Evolutionary conservation across 2,329 filamentous ascomycete genomes (phyloP).

Genomic region (Aspergillus melleus): DNA sequence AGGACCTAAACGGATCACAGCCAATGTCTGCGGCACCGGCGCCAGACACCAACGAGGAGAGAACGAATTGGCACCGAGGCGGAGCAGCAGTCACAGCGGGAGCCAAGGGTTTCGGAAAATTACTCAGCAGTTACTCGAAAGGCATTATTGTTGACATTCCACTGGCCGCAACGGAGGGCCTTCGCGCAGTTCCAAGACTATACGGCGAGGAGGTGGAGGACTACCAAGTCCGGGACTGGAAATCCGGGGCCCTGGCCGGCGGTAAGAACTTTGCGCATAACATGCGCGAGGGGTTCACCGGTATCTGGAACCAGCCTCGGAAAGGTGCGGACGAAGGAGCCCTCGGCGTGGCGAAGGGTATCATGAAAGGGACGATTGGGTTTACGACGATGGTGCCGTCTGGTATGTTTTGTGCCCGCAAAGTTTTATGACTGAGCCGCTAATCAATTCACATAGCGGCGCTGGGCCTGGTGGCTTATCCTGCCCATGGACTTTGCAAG

Average conservation of each 20-base stretch:
- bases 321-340: constrained; percentile 34
- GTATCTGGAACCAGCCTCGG: constrained; percentile 30
- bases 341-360: constrained; percentile 32
- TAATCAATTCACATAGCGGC: constrained; percentile 15
- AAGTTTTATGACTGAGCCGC: no score
- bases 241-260: constrained; percentile 32
- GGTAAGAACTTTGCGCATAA: constrained; percentile 35
- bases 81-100: constrained; percentile 15
- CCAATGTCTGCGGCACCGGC: background rate
- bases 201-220: constrained; percentile 39
- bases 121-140: constrained; percentile 29
- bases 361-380: constrained; percentile 34
- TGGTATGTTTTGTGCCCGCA: constrained; percentile 17
- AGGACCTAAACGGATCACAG: background rate
- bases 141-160: constrained; percentile 39
- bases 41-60: background rate
- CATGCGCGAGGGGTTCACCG: constrained; percentile 33
- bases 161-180: constrained; percentile 36
- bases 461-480: constrained; percentile 33
- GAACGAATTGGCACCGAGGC: background rate
- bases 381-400: constrained; percentile 23
- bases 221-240: constrained; percentile 34
- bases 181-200: constrained; percentile 35
- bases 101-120: constrained; percentile 25
- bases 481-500: constrained; percentile 33